phyloP scores from a whole-genome alignment of 2,329 filamentous ascomycete genomes.

The Penicillium sp. region DNA sequence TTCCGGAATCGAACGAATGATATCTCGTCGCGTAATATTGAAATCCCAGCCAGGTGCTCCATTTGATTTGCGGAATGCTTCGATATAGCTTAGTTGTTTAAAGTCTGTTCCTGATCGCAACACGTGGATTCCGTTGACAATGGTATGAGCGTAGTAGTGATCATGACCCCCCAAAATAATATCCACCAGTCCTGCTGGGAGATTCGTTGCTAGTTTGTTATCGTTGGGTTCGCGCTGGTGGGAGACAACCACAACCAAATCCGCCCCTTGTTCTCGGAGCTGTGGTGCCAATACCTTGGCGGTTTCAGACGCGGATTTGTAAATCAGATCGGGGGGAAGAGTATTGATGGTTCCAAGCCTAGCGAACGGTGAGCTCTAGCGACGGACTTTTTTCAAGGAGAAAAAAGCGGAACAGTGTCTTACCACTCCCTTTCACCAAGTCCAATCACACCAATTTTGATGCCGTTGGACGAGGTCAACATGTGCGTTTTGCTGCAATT shows the following conservation, averaged over 20 bases:
- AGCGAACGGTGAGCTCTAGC: not conserved
- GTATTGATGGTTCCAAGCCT: slow-evolving; percentile 84
- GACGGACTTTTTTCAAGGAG: no score
- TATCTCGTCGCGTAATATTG: slow-evolving; percentile 74
- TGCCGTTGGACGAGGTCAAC: slow-evolving; percentile 77
- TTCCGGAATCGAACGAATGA: slow-evolving; percentile 69
- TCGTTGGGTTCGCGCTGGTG: slow-evolving; percentile 91
- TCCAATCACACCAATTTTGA: slow-evolving; percentile 84
- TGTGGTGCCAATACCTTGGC: slow-evolving; percentile 75
- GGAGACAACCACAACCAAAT: slow-evolving; percentile 80
- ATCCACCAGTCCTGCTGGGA: slow-evolving; percentile 73
- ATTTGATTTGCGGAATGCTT: slow-evolving; percentile 65
- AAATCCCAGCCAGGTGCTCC: slow-evolving; percentile 71
- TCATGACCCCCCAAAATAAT: slow-evolving; percentile 89
- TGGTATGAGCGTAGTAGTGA: slow-evolving; percentile 79
- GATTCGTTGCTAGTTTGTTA: slow-evolving; percentile 77
- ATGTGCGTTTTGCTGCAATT: slow-evolving; percentile 76
- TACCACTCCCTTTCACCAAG: slow-evolving; percentile 83
- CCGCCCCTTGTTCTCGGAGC: slow-evolving; percentile 75
- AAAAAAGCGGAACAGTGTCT: slow-evolving; percentile 9
- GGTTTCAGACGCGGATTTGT: slow-evolving; percentile 75
- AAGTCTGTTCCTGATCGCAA: slow-evolving; percentile 90
- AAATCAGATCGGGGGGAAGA: slow-evolving; percentile 79
- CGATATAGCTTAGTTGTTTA: slow-evolving; percentile 87
- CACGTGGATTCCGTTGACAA: slow-evolving; percentile 80